Evolutionary conservation across 306 rosid species (phyloP).

Genomic region (Vigna nakashimae): DNA sequence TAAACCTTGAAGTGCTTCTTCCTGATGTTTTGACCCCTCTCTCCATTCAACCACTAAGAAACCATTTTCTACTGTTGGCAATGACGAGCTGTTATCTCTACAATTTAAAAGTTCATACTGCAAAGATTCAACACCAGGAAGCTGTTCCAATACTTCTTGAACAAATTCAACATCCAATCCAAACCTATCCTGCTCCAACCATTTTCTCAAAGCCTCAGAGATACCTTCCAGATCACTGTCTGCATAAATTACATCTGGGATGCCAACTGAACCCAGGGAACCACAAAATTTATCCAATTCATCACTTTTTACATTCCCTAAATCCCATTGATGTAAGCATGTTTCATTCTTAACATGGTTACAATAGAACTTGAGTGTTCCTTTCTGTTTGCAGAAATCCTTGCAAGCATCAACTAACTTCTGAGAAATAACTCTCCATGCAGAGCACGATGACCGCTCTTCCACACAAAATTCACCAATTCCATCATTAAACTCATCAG

Average conservation of each 20-base stretch:
- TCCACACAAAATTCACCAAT: constrained; percentile 89
- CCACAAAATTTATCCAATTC: constrained; percentile 72
- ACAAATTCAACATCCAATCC: constrained; percentile 93
- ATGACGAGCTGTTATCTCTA: constrained; percentile 62
- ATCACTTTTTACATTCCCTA: constrained; percentile 49
- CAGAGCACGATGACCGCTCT: constrained; percentile 70
- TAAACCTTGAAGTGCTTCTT: constrained; percentile 58
- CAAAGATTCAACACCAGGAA: constrained; percentile 67
- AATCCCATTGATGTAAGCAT: constrained; percentile 40
- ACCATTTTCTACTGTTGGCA: constrained; percentile 84
- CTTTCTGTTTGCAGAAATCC: constrained; percentile 70
- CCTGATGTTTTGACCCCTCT: constrained; percentile 61
- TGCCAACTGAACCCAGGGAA: constrained; percentile 50
- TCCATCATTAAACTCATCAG: constrained; percentile 52
- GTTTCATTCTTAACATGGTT: constrained; percentile 64
- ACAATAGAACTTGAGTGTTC: constrained; percentile 66
- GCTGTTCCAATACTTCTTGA: constrained; percentile 87
- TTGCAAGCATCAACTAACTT: constrained; percentile 64
- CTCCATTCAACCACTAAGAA: constrained; percentile 59
- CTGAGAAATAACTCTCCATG: constrained; percentile 78
- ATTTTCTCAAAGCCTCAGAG: constrained; percentile 58
- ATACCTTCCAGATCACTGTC: constrained; percentile 55
- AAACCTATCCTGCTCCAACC: constrained; percentile 96
- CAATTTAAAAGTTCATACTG: constrained; percentile 64
- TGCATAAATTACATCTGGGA: constrained; percentile 58